Percentiles rank a stretch among this genome's conserved stretches.
phyloP scores from a whole-genome alignment of 176 grass and related monocot species.

The Cenchrus americanus region DNA sequence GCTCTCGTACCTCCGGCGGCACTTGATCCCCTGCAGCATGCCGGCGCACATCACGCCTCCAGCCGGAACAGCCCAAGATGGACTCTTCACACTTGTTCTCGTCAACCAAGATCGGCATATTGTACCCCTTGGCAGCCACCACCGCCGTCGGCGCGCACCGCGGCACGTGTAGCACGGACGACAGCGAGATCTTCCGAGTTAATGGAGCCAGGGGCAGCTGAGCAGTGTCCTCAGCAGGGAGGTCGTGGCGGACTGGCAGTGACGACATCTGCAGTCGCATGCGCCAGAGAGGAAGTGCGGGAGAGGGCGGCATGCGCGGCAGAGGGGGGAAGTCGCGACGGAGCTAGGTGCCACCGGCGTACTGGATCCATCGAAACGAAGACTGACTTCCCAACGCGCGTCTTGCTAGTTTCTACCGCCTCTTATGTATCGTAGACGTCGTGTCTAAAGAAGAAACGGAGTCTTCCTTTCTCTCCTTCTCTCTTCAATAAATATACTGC shows the following conservation, averaged over 20 bases:
- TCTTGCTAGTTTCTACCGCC: too few species aligned
- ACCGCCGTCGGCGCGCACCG: slow-evolving; percentile 36
- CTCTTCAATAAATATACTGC: too few species aligned
- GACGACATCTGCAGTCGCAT: too few species aligned
- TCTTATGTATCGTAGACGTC: too few species aligned
- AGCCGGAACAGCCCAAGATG: slow-evolving; percentile 84
- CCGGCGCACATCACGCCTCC: slow-evolving; percentile 80
- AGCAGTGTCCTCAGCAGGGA: slow-evolving; percentile 29
- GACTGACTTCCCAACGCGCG: too few species aligned
- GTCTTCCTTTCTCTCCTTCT: too few species aligned
- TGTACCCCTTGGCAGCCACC: slow-evolving; percentile 58
- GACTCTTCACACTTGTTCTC: slow-evolving; percentile 76
- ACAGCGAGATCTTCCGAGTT: slow-evolving; percentile 43
- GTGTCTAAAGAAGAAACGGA: too few species aligned
- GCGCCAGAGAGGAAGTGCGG: too few species aligned
- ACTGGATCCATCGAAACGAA: too few species aligned
- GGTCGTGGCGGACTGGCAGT: not conserved
- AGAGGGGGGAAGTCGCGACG: too few species aligned
- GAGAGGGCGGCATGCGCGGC: too few species aligned
- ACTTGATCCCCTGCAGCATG: slow-evolving; percentile 78
- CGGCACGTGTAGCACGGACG: slow-evolving; percentile 46
- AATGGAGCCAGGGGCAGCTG: slow-evolving; percentile 29
- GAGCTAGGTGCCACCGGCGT: too few species aligned
- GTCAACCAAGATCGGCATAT: slow-evolving; percentile 87
- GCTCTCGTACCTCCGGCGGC: slow-evolving; percentile 81